Evolutionary conservation across 164 flowering plant genomes (phyloP).

Genomic region (Piper betle): DNA sequence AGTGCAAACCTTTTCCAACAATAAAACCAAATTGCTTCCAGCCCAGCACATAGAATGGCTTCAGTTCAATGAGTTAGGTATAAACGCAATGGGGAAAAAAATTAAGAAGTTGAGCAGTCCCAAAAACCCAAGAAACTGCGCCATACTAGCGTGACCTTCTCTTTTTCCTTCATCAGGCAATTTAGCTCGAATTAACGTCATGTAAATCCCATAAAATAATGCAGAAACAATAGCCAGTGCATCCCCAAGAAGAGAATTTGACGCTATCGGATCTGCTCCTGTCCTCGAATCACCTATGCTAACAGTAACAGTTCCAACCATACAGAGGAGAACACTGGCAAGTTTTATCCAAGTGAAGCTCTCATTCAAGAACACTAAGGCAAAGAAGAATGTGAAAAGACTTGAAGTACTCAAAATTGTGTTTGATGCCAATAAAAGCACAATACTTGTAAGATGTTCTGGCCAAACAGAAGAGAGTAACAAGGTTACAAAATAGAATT

Average conservation of each 20-base stretch:
- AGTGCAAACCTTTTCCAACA: slow-evolving; percentile 77
- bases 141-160: slow-evolving; percentile 66
- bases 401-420: slow-evolving; percentile 90
- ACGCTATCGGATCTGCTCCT: slow-evolving; percentile 26
- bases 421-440: slow-evolving; percentile 53
- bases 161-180: slow-evolving; percentile 68
- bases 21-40: slow-evolving; percentile 72
- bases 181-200: slow-evolving; percentile 76
- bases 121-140: slow-evolving; percentile 86
- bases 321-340: slow-evolving; percentile 80
- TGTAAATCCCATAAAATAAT: slow-evolving; percentile 68
- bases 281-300: slow-evolving; percentile 66
- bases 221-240: slow-evolving; percentile 68
- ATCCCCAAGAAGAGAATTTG: slow-evolving; percentile 82
- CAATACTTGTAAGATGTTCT: background rate
- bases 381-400: slow-evolving; percentile 80
- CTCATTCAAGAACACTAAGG: slow-evolving; percentile 77
- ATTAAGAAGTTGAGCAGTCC: slow-evolving; percentile 80
- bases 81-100: slow-evolving; percentile 70
- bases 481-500: background rate
- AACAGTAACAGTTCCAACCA: slow-evolving; percentile 88
- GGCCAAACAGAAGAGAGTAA: background rate
- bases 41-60: slow-evolving; percentile 47
- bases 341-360: slow-evolving; percentile 88
- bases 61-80: slow-evolving; percentile 46